Percentiles rank a stretch among this genome's conserved stretches.
These are phyloP conservation scores for Fusarium nodosum DNA, from an alignment of 2,329 filamentous ascomycete genomes.

Conservation along the genomic window DNA sequence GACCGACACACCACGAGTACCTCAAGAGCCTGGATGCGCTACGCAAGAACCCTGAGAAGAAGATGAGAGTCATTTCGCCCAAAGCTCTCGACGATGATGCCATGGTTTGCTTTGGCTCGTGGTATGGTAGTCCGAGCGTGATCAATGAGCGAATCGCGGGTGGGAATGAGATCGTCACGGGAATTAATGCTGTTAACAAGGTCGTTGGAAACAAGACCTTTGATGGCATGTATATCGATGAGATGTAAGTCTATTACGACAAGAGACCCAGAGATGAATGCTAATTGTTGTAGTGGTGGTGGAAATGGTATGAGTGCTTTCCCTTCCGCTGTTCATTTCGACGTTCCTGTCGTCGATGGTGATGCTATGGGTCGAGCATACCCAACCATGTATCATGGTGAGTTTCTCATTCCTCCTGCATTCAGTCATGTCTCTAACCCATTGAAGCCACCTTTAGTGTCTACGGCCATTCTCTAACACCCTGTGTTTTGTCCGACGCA, in stretches of 20 bases:
- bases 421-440: neutral
- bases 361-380: conserved; percentile 58
- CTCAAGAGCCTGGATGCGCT: conserved; percentile 59
- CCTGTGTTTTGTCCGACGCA: conserved; percentile 56
- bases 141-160: conserved; percentile 56
- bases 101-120: conserved; percentile 59
- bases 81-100: conserved; percentile 56
- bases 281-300: conserved; percentile 51
- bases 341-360: conserved; percentile 56
- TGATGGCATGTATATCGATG: conserved; percentile 54
- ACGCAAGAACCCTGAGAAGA: conserved; percentile 51
- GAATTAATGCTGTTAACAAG: conserved; percentile 55
- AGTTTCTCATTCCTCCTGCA: rapidly evolving
- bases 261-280: rapidly evolving
- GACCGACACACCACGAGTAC: conserved; percentile 59
- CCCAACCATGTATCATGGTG: conserved; percentile 56
- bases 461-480: conserved; percentile 55
- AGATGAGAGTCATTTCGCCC: conserved; percentile 59
- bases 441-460: conserved; percentile 55
- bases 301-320: conserved; percentile 57
- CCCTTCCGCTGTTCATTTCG: conserved; percentile 52
- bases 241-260: conserved; percentile 52
- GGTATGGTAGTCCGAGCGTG: conserved; percentile 61
- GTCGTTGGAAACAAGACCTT: conserved; percentile 52
- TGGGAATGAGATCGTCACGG: conserved; percentile 56